Conservation (phyloP, 2,329 filamentous ascomycete species). For the Podosphaera xanthii region DNA sequence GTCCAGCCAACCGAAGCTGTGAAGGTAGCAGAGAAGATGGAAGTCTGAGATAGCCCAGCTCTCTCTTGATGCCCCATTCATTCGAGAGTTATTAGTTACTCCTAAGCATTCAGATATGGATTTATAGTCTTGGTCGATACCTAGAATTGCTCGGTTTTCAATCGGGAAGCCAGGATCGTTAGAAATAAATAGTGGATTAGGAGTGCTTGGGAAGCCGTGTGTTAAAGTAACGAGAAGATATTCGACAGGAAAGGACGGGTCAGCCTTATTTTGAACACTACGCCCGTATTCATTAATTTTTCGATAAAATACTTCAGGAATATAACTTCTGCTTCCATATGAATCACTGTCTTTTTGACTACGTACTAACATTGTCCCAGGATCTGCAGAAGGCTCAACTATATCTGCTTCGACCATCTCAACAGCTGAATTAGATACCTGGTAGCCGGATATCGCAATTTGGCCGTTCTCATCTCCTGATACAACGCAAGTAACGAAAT, state of each 20-base stretch:
- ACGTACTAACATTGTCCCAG: conserved; percentile 80
- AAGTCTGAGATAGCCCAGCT: conserved; percentile 69
- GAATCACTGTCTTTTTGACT: conserved; percentile 61
- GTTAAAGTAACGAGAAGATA: conserved; percentile 91
- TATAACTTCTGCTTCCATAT: conserved; percentile 54
- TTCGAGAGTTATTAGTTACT: conserved; percentile 29
- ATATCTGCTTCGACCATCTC: conserved; percentile 95
- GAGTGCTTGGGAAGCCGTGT: conserved; percentile 73
- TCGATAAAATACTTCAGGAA: conserved; percentile 92
- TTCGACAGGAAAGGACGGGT: conserved; percentile 87
- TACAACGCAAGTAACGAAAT: conserved; percentile 89
- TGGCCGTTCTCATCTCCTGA: conserved; percentile 79
- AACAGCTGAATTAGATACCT: conserved; percentile 83
- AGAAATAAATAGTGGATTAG: conserved; percentile 53
- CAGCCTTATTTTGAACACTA: conserved; percentile 92
- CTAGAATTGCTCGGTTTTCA: conserved; percentile 74
- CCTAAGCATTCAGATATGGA: conserved; percentile 42
- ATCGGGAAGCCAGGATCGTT: conserved; percentile 50
- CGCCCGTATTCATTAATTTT: conserved; percentile 90
- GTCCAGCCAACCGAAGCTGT: conserved; percentile 55
- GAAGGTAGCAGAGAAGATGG: conserved; percentile 75
- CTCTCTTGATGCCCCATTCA: conserved; percentile 36
- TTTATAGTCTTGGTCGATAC: conserved; percentile 61
- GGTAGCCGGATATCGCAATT: conserved; percentile 77
- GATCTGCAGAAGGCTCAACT: conserved; percentile 83